These are phyloP conservation scores for Sanghuangporus weigelae DNA, from an alignment of 1,284 basidiomycete genomes.

Conservation along the genomic window DNA sequence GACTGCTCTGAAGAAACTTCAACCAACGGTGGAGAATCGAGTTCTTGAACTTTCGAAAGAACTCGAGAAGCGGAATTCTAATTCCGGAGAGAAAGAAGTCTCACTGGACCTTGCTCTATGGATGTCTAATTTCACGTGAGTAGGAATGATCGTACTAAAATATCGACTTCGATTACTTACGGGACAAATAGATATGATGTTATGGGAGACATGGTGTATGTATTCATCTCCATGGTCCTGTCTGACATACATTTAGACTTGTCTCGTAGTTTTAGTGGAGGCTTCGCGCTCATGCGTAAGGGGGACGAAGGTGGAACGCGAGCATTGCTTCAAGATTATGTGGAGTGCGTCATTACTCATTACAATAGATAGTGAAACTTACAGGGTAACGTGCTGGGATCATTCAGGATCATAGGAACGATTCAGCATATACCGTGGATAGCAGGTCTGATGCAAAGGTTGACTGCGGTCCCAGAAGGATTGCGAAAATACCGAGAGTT, in stretches of 20 bases:
- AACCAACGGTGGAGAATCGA: slow-evolving; percentile 30
- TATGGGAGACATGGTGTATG: slow-evolving; percentile 34
- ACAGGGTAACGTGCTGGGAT: background rate
- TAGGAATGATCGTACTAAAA: background rate
- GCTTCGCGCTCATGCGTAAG: slow-evolving; percentile 17
- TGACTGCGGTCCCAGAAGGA: background rate
- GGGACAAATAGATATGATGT: slow-evolving; percentile 29
- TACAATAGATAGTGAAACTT: background rate
- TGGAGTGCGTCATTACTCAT: slow-evolving; percentile 7
- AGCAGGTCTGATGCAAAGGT: background rate
- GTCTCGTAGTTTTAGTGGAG: slow-evolving; percentile 24
- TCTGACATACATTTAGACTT: background rate
- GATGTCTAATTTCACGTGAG: slow-evolving; percentile 28
- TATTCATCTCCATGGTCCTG: background rate
- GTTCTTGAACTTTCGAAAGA: slow-evolving; percentile 30
- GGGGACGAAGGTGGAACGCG: slow-evolving; percentile 20
- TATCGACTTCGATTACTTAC: background rate
- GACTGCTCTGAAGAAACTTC: slow-evolving; percentile 34
- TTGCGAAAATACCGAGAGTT: slow-evolving; percentile 5
- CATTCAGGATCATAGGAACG: slow-evolving; percentile 1
- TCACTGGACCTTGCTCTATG: slow-evolving; percentile 30
- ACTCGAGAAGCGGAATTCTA: slow-evolving; percentile 21
- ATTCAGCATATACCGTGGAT: slow-evolving; percentile 13
- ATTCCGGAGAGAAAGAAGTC: background rate
- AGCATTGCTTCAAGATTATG: slow-evolving; percentile 15